Base-by-base conservation (phyloP, 441 rosid species). In the Theobroma grandiflorum region DNA sequence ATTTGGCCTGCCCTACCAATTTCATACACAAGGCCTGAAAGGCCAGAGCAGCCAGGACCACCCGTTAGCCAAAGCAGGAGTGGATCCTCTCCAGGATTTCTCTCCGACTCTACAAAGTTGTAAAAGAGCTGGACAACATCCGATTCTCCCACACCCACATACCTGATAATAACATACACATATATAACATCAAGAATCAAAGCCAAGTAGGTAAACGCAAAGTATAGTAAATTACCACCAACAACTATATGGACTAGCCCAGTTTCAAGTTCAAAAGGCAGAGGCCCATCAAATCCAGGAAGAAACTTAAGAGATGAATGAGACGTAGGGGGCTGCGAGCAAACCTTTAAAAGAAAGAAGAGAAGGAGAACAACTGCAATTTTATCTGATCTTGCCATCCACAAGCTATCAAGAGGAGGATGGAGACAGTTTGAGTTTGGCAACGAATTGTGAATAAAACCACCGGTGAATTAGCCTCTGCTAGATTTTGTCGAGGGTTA, bases 21-120 rank as follows among this genome's bases (percentile, higher is more conserved):
- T 78, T 91, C 92, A 55, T 45, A 89, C 68, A 83, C 65, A 35
- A 92, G 80, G 14, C 85, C 93, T 33, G 91, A 87, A 8, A 94
- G 55, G 6, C 84, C 85, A 37, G 95, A 89, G 80, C 97, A 94
- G 50, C 92, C 94, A 50, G 97, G 98, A 38, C 97, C 97, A 33
- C 98, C 98, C n/a, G 94, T 91, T 42, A 94, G 84, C 97, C 95
- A 94, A 38, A 94, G 86, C 85, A 94, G 20, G 78, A 94, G 82
- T 80, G 96, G 91, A 71, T 90, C 96, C 6, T 81, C 79, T 49
- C 35, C 8, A 0, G 89, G 80, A 79, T 86, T 82, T 78, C 89
- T 84, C 78, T 92, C 86, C 14, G 95, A 94, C 85, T 88, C 82
- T n/a, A 88, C 75, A 53, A 90, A 94, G 86, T 89, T 90, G 83